Evolutionary conservation across 2,329 filamentous ascomycete species (phyloP).

Genomic region (Aspergillus ibericus): DNA sequence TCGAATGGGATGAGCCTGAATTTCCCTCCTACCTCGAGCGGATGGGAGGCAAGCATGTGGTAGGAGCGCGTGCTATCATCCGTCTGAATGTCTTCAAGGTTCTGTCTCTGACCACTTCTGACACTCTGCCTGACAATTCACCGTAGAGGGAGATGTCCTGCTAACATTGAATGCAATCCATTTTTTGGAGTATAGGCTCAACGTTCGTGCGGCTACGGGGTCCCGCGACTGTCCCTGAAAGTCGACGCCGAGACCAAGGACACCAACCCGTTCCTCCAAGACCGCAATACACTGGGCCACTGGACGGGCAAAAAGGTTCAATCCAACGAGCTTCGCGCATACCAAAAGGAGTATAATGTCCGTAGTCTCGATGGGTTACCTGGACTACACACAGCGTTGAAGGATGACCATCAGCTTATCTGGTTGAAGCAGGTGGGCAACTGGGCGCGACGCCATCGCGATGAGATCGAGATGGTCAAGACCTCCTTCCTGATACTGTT

Average conservation of each 20-base stretch:
- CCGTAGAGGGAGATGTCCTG: not conserved
- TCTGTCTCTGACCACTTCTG: conserved; percentile 4
- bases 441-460: conserved; percentile 18
- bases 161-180: not conserved
- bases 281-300: conserved; percentile 57
- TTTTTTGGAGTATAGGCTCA: conserved; percentile 40
- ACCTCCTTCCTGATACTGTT: conserved; percentile 20
- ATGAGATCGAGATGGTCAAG: conserved; percentile 23
- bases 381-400: conserved; percentile 56
- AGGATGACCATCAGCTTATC: conserved; percentile 51
- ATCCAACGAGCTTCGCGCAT: conserved; percentile 53
- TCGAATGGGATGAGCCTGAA: conserved; percentile 59
- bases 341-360: conserved; percentile 58
- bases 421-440: conserved; percentile 43
- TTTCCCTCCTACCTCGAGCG: conserved; percentile 48
- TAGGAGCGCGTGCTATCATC: conserved; percentile 61
- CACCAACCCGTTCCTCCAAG: conserved; percentile 43
- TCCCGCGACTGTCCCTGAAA: conserved; percentile 53
- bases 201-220: conserved; percentile 66
- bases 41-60: conserved; percentile 48
- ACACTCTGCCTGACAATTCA: not conserved
- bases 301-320: conserved; percentile 53
- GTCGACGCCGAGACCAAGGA: conserved; percentile 33
- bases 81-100: conserved; percentile 62
- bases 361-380: conserved; percentile 61